Evolutionary conservation across 306 rosid genomes (phyloP).

Genomic region (Cucurbita maxima): DNA sequence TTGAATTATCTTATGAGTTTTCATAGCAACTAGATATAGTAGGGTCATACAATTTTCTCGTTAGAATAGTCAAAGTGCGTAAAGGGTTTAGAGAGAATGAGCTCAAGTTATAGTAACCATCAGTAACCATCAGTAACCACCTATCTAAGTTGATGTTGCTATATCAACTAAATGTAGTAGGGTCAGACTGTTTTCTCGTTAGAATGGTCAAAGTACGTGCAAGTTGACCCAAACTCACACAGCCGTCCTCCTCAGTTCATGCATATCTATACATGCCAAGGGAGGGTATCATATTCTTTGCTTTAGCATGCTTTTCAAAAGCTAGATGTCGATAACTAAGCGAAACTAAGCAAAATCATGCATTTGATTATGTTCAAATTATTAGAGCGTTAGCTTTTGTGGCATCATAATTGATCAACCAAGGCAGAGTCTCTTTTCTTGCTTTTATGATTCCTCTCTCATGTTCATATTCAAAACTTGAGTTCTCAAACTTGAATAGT

Average conservation of each 20-base stretch:
- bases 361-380: not conserved
- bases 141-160: too few species aligned
- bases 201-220: too few species aligned
- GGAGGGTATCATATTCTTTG: not conserved
- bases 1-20: too few species aligned
- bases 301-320: not conserved
- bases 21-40: too few species aligned
- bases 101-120: too few species aligned
- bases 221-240: not conserved
- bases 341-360: not conserved
- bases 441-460: not conserved
- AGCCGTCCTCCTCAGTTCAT: not conserved
- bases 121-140: too few species aligned
- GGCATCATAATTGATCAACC: constrained; percentile 1
- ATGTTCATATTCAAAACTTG: not conserved
- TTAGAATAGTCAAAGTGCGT: too few species aligned
- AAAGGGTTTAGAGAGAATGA: too few species aligned
- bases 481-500: not conserved
- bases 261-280: not conserved
- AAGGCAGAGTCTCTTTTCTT: not conserved
- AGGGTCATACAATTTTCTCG: too few species aligned
- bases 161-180: too few species aligned
- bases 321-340: not conserved
- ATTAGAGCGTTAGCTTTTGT: not conserved
- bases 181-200: too few species aligned